Evolutionary conservation across 495 filamentous ascomycete genomes (phyloP).

Genomic region (Trichoderma asperelloides): DNA sequence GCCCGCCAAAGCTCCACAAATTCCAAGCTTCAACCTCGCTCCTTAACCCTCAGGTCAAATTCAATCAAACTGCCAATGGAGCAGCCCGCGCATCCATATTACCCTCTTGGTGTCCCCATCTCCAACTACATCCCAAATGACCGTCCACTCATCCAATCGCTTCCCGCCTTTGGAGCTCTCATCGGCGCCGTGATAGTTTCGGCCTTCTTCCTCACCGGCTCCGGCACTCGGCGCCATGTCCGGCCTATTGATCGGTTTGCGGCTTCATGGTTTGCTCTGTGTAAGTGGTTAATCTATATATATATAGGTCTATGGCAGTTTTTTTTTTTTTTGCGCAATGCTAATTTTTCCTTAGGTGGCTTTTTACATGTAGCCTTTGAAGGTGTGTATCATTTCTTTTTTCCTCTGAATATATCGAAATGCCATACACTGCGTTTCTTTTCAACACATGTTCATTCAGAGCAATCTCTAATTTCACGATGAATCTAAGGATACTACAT

Average conservation of each 20-base stretch:
- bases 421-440: not conserved
- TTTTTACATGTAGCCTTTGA: slow-evolving; percentile 79
- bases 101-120: slow-evolving; percentile 54
- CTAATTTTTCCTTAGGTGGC: slow-evolving; percentile 18
- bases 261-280: slow-evolving; percentile 54
- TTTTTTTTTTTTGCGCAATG: too few relatives aligned
- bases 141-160: slow-evolving; percentile 36
- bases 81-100: slow-evolving; percentile 53
- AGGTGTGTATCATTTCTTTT: too few relatives aligned
- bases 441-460: slow-evolving; percentile 2
- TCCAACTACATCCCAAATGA: slow-evolving; percentile 48
- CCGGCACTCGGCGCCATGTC: slow-evolving; percentile 14
- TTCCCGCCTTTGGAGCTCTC: slow-evolving; percentile 37
- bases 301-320: too few relatives aligned
- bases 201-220: slow-evolving; percentile 32
- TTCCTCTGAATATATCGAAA: too few relatives aligned
- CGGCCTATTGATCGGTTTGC: slow-evolving; percentile 24
- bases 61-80: too few relatives aligned
- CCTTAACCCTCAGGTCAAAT: too few relatives aligned
- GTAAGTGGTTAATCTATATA: slow-evolving; percentile 27
- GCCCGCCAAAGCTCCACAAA: too few relatives aligned
- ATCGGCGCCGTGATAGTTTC: slow-evolving; percentile 35
- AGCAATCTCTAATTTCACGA: not conserved
- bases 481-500: slow-evolving; percentile 62
- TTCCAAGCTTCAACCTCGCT: too few relatives aligned